These are phyloP conservation scores for Pseudocohnilembus persalinus DNA, from an alignment of 169 alveolate species.

Conservation along the genomic window DNA sequence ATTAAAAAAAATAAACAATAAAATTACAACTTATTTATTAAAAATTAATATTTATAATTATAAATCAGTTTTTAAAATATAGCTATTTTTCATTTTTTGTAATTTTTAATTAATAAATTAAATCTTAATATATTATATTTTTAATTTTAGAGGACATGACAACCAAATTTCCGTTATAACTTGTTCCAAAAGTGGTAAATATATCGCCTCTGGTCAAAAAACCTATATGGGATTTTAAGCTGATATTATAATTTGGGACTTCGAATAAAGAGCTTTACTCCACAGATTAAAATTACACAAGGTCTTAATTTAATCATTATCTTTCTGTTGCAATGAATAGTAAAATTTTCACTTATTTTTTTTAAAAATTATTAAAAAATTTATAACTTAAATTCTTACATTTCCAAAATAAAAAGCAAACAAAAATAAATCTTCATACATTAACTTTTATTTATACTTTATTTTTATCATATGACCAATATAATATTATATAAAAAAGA, in stretches of 20 bases:
- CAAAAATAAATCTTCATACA: background rate
- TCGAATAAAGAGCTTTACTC: slow-evolving; percentile 61
- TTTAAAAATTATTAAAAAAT: too few relatives aligned
- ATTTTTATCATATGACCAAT: slow-evolving; percentile 3
- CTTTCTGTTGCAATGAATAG: slow-evolving; percentile 56
- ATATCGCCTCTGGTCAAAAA: slow-evolving; percentile 90
- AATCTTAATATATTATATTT: background rate
- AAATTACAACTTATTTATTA: too few relatives aligned
- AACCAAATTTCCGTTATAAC: slow-evolving; percentile 76
- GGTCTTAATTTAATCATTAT: slow-evolving; percentile 52
- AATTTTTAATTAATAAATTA: background rate
- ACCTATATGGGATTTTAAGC: slow-evolving; percentile 92
- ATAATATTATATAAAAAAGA: slow-evolving; percentile 61
- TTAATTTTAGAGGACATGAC: slow-evolving; percentile 85
- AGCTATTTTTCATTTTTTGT: background rate
- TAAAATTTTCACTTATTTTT: too few relatives aligned
- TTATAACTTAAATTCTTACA: too few relatives aligned
- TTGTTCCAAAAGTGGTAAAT: slow-evolving; percentile 83
- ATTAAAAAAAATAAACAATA: too few relatives aligned
- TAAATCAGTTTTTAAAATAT: slow-evolving; percentile 14
- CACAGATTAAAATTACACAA: slow-evolving; percentile 86
- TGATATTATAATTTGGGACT: slow-evolving; percentile 91
- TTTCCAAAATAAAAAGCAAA: too few relatives aligned
- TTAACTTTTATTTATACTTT: background rate
- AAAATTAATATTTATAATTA: too few relatives aligned